A percentile compares a stretch with the other conserved stretches of the same genome.
phyloP scores from a whole-genome alignment of 2,329 filamentous ascomycete genomes.

The Pyrenophora seminiperda region DNA sequence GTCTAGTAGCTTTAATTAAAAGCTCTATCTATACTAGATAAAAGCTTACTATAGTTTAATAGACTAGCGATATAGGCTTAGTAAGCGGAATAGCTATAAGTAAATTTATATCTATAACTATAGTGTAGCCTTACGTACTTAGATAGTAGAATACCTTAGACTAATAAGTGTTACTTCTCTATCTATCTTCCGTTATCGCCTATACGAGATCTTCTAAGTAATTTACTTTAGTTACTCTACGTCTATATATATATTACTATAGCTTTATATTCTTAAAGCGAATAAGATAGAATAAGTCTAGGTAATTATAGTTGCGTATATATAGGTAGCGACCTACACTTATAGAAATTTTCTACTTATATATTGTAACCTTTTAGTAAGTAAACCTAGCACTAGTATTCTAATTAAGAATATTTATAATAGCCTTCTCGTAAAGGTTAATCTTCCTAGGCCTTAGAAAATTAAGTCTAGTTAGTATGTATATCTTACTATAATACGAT shows the following conservation, averaged over 20 bases:
- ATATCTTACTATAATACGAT: constrained; percentile 18
- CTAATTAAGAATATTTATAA: constrained; percentile 13
- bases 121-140: neutral
- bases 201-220: constrained; percentile 12
- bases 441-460: constrained; percentile 15
- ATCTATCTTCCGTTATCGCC: neutral
- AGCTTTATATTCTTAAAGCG: constrained; percentile 9
- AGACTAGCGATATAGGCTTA: neutral
- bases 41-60: constrained; percentile 3
- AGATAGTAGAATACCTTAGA: constrained; percentile 4
- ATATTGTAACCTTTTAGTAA: constrained; percentile 21
- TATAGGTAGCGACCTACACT: constrained; percentile 11
- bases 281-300: constrained; percentile 5
- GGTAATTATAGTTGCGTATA: constrained; percentile 7
- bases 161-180: constrained; percentile 12
- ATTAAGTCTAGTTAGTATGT: constrained; percentile 20
- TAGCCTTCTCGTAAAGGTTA: constrained; percentile 14
- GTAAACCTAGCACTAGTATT: constrained; percentile 10
- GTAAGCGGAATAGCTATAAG: constrained; percentile 3
- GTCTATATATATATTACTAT: constrained; percentile 16
- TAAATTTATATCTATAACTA: neutral
- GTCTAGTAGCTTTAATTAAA: constrained; percentile 9
- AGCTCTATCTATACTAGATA: constrained; percentile 4
- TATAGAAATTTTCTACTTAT: constrained; percentile 15
- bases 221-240: constrained; percentile 15